Conservation (phyloP, 768 basidiomycete species). For the Psilocybe azurescens region DNA sequence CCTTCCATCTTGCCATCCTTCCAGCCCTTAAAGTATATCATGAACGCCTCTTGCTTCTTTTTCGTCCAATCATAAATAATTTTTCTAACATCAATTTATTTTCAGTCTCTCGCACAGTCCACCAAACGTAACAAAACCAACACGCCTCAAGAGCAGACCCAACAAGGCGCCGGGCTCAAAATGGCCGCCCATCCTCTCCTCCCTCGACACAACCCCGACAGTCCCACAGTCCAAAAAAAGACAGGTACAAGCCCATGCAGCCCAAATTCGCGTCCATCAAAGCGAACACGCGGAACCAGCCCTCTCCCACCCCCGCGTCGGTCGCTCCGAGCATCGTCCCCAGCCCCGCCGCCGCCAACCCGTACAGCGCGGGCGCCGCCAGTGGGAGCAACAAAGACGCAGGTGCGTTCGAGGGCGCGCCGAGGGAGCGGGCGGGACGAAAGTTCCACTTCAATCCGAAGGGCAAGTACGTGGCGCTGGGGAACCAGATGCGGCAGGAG, state of each 20-base stretch:
- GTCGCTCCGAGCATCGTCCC: slow-evolving; percentile 42
- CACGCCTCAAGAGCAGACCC: slow-evolving; percentile 60
- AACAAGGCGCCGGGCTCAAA: slow-evolving; percentile 83
- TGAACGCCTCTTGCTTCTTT: neutral
- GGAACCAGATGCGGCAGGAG: slow-evolving; percentile 74
- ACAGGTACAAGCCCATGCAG: slow-evolving; percentile 97
- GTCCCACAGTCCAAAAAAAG: slow-evolving; percentile 79
- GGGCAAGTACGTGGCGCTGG: slow-evolving; percentile 86
- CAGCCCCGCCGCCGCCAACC: slow-evolving; percentile 59
- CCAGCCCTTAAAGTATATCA: neutral
- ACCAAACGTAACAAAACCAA: slow-evolving; percentile 42
- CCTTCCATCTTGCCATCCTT: neutral
- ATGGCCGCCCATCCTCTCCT: slow-evolving; percentile 92
- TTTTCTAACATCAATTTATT: slow-evolving; percentile 39
- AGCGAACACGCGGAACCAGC: slow-evolving; percentile 76
- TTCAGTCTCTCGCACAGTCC: slow-evolving; percentile 43
- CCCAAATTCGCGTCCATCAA: slow-evolving; percentile 98
- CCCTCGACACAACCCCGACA: slow-evolving; percentile 63
- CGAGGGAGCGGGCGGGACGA: slow-evolving; percentile 71
- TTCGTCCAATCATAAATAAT: neutral
- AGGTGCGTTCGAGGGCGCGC: slow-evolving; percentile 73
- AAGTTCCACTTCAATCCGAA: slow-evolving; percentile 89
- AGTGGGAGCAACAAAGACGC: slow-evolving; percentile 45
- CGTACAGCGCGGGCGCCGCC: slow-evolving; percentile 61
- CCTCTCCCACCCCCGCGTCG: slow-evolving; percentile 43